Conservation (phyloP, 139 green algal genomes). For the Closterium sp. region DNA sequence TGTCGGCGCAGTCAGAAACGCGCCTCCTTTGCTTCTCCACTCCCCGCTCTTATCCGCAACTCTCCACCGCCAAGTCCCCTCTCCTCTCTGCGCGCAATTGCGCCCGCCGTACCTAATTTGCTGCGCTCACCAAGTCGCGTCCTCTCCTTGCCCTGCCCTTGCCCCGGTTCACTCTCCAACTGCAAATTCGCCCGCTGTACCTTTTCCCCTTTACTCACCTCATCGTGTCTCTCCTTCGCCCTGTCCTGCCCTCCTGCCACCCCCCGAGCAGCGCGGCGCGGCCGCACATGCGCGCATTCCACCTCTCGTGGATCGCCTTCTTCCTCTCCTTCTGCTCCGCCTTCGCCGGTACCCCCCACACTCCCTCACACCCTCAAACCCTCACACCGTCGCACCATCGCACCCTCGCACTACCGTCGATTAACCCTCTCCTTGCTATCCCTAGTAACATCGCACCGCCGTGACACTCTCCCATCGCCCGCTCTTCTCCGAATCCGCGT, state of each 20-base stretch:
- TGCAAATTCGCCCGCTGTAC: not conserved
- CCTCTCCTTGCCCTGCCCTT: too few species aligned
- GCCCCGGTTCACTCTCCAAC: too few species aligned
- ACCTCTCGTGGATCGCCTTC: slow-evolving; percentile 84
- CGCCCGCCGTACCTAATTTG: not conserved
- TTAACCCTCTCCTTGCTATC: slow-evolving; percentile 54
- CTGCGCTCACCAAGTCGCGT: not conserved
- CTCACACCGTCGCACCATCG: not conserved
- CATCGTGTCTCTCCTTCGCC: too few species aligned
- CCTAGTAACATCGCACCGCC: too few species aligned
- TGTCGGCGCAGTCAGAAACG: too few species aligned
- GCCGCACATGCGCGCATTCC: slow-evolving; percentile 72
- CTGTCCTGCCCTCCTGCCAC: too few species aligned
- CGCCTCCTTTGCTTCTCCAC: too few species aligned
- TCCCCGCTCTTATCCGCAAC: too few species aligned
- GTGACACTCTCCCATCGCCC: too few species aligned
- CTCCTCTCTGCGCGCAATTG: not conserved
- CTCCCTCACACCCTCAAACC: slow-evolving; percentile 28
- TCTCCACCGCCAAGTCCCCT: too few species aligned
- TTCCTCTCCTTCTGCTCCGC: slow-evolving; percentile 88
- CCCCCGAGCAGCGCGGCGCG: slow-evolving; percentile 43
- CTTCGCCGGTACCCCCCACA: slow-evolving; percentile 63
- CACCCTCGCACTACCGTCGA: too few species aligned
- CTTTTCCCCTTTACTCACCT: not conserved
- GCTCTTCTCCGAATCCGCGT: slow-evolving; percentile 72